These are phyloP conservation scores for Psilocybe cyanescens DNA, from an alignment of 768 basidiomycete genomes.

Conservation along the genomic window DNA sequence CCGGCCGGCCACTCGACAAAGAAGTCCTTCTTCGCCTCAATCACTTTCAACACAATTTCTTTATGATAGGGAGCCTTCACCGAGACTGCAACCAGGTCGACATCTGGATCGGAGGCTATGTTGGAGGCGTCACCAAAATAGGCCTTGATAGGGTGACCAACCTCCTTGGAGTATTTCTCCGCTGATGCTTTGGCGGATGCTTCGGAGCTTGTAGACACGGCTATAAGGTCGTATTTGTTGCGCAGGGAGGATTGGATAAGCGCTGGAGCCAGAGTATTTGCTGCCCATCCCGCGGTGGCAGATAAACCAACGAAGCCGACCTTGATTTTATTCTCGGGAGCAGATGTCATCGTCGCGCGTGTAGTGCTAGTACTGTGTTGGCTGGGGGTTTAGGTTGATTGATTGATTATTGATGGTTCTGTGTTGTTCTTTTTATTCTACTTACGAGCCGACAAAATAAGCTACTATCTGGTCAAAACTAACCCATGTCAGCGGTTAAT, in stretches of 20 bases:
- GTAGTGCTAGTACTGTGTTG: too few relatives aligned
- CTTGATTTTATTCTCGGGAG: constrained; percentile 6
- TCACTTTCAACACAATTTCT: constrained; percentile 30
- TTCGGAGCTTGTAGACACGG: constrained; percentile 36
- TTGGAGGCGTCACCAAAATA: constrained; percentile 33
- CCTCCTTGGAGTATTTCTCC: constrained; percentile 29
- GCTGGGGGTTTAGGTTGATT: too few relatives aligned
- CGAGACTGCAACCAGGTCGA: constrained; percentile 39
- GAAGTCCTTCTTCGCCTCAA: constrained; percentile 40
- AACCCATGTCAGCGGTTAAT: too few relatives aligned
- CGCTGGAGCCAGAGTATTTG: constrained; percentile 27
- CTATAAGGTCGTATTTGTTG: constrained; percentile 31
- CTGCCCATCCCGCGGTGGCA: constrained; percentile 32
- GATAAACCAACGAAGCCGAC: constrained; percentile 39
- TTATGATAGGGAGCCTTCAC: constrained; percentile 37
- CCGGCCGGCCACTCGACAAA: constrained; percentile 48
- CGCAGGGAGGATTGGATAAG: constrained; percentile 23
- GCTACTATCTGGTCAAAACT: too few relatives aligned
- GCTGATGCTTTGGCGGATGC: constrained; percentile 33
- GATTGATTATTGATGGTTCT: too few relatives aligned
- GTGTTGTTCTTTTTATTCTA: too few relatives aligned
- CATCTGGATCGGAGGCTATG: constrained; percentile 37
- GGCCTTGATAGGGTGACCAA: constrained; percentile 32
- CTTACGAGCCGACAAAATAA: too few relatives aligned
- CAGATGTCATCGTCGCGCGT: too few relatives aligned